Evolutionary conservation across 371 early-diverging fungal species (phyloP).

Genomic region (Apophysomyces sp.): DNA sequence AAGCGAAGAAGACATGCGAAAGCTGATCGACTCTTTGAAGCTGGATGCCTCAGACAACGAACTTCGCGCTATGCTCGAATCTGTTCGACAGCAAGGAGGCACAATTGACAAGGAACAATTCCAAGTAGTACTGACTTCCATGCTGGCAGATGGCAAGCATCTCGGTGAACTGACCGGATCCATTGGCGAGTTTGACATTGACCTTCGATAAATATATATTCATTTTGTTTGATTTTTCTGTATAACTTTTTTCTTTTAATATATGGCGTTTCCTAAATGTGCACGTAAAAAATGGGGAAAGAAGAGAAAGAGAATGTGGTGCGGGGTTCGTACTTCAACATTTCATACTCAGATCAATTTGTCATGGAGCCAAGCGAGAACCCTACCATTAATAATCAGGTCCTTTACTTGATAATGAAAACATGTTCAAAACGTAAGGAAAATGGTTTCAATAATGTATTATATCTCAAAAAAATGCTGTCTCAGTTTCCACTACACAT

Average conservation of each 20-base stretch:
- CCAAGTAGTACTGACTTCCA: not conserved
- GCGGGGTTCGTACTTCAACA: too few species aligned
- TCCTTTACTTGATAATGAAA: too few species aligned
- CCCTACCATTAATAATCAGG: too few species aligned
- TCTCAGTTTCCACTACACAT: too few species aligned
- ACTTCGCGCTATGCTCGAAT: slow-evolving; percentile 4
- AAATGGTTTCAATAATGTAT: too few species aligned
- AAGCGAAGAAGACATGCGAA: slow-evolving; percentile 12
- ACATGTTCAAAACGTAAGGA: too few species aligned
- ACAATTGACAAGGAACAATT: slow-evolving; percentile 10
- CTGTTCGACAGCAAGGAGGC: slow-evolving; percentile 8
- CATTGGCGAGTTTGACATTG: slow-evolving; percentile 21
- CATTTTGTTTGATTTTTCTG: not conserved
- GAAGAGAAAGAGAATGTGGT: too few species aligned
- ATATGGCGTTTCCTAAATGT: not conserved
- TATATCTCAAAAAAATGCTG: too few species aligned
- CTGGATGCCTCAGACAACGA: slow-evolving; percentile 9
- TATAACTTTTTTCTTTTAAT: not conserved
- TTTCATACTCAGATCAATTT: too few species aligned
- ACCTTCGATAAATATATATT: slow-evolving; percentile 1
- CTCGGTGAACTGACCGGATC: slow-evolving; percentile 12
- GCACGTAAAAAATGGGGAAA: too few species aligned
- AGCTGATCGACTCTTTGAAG: slow-evolving; percentile 10
- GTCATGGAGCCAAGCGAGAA: too few species aligned
- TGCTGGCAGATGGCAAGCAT: slow-evolving; percentile 15